Evolutionary conservation across 1,139 yeast species (phyloP), one percentile per base, ranked within the genome.

Genomic region (Zygoascus sp.): DNA sequence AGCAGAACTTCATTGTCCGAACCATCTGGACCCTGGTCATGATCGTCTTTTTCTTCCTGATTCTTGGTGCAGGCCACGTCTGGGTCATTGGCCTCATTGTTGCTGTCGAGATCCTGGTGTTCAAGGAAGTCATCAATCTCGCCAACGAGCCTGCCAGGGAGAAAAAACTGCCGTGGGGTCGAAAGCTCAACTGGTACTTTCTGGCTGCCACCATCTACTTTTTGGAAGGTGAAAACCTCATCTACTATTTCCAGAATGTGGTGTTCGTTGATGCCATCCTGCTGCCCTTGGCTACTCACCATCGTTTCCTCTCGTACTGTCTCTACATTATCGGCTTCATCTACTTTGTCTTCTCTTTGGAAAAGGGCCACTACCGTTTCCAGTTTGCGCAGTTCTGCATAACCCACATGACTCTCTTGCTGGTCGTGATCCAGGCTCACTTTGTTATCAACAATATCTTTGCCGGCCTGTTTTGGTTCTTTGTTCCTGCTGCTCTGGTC

Each of bases 21-120:
- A 84, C 97, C n/a, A 73, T 85, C 45, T 92, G 97, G 97, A 85
- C 97, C 0, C 66, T 92, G 59, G 89, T 92, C 23, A 90, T 92
- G 97, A 83, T 92, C 54, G 68, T 73, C 17, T 81, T 80, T 8
- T 86, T 92, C 66, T 77, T 89, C 55, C 67, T 75, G 22, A 73
- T 84, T 23, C 70, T 92, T 45, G 81, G 87, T n/a, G 79, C 92
- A 3, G 99, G 99, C 27, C 97, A 90, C 63, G 70, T 84, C 45
- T 81, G 90, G 71, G 76, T 90, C 52, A 85, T 90, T 51, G 66
- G 77, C 4, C 69, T 87, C 53, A 88, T 92, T 39, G 72, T 85
- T 39, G 59, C 81, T 11, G 77, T 88, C 53, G 96, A 92, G 67
- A 74, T 87, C 35, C 76, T 89, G 51, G 86, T 95, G 5, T 92